phyloP scores from a whole-genome alignment of 2,329 filamentous ascomycete genomes.

The Myriosclerotinia duriaeana region DNA sequence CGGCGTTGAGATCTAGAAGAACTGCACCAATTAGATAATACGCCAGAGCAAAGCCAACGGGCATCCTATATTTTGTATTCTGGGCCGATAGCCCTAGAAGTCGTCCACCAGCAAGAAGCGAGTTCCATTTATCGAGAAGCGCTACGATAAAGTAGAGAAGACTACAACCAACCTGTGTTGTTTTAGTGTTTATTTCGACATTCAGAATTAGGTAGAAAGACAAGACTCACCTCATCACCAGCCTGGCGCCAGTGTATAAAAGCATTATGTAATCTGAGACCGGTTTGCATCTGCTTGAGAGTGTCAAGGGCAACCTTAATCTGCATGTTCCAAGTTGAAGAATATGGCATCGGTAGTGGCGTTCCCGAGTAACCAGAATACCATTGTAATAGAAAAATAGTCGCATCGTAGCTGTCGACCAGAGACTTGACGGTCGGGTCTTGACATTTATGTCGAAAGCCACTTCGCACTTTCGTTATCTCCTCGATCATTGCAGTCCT shows the following conservation, averaged over 20 bases:
- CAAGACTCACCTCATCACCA: slow-evolving; percentile 49
- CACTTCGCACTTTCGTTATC: slow-evolving; percentile 29
- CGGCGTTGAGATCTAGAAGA: slow-evolving; percentile 38
- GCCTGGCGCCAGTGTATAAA: slow-evolving; percentile 41
- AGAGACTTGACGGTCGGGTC: slow-evolving; percentile 39
- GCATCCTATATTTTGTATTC: slow-evolving; percentile 45
- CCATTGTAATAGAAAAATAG: slow-evolving; percentile 43
- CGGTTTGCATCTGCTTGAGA: slow-evolving; percentile 39
- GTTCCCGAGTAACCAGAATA: slow-evolving; percentile 46
- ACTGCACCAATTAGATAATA: slow-evolving; percentile 46
- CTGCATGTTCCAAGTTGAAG: slow-evolving; percentile 40
- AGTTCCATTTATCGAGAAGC: slow-evolving; percentile 41
- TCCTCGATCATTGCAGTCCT: slow-evolving; percentile 42
- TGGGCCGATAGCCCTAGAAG: slow-evolving; percentile 41
- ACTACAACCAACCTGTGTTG: slow-evolving; percentile 36
- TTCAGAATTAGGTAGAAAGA: background rate
- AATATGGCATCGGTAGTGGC: slow-evolving; percentile 39
- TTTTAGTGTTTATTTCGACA: background rate
- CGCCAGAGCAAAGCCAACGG: slow-evolving; percentile 45
- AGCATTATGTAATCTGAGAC: slow-evolving; percentile 39
- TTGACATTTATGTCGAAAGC: slow-evolving; percentile 20
- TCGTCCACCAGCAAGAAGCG: slow-evolving; percentile 36
- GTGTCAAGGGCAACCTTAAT: slow-evolving; percentile 40
- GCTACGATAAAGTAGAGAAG: slow-evolving; percentile 41
- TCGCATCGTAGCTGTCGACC: slow-evolving; percentile 46